Evolutionary conservation across 2,329 filamentous ascomycete species (phyloP), one percentile per base, ranked within the genome.

Genomic region (Rhinocladiella mackenziei): DNA sequence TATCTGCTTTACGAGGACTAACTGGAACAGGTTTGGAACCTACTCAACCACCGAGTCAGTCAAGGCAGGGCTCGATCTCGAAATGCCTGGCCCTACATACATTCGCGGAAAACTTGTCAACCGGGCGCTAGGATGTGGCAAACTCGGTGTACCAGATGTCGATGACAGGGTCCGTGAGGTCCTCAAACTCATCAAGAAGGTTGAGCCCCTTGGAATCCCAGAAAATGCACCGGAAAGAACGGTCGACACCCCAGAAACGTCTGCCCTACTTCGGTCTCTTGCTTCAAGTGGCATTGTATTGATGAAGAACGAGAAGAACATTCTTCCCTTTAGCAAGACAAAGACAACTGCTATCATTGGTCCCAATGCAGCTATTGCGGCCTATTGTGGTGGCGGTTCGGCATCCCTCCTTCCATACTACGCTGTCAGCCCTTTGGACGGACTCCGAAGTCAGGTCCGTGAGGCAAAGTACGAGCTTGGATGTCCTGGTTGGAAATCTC

Each of bases 211-310:
- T 3, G 74, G 73, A 0, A 71, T 83, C 13, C 67, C 72, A 3
- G 76, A 80, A 57, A 66, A 72, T 14, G 77, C 74, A 0, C 67
- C 71, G 0, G 78, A 82, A 59, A 67, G 64, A 36, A 71, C 67
- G 0, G 66, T 72, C 5, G 70, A 87, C 57, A 83, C 76, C 0
- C 71, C 75, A 0, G 75, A 84, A 60, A 80, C 79, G 26, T 75
- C 80, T 3, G 74, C 72, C 11, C 68, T 88, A 33, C 74, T 87
- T 15, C 74, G 85, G 13, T 72, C 74, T 41, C 72, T 84, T 17
- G 83, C 81, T 13, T 76, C 79, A 3, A 82, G 88, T 59, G 80
- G 80, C 3, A 80, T 86, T 6, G 83, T 88, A 1, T 70, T 89
- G 9, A 67, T 89, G 36, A 87, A 88, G 66, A 89, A 89, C 53